Conservation (phyloP, 2,329 filamentous ascomycete species). For the Exophiala sp. region DNA sequence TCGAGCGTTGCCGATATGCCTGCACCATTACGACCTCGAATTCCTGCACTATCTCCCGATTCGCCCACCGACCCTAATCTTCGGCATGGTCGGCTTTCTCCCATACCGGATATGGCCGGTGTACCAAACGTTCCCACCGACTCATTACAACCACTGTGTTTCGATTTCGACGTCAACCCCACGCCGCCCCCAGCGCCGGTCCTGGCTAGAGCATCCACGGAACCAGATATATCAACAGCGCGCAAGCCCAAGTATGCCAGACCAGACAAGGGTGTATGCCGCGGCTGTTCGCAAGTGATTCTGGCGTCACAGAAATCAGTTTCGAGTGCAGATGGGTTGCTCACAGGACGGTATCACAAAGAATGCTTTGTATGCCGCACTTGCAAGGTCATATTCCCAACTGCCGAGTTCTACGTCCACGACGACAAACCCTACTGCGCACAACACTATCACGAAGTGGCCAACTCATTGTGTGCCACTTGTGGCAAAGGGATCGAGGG, state of each 20-base stretch:
- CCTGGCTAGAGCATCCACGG: not conserved
- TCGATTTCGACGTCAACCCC: constrained; percentile 3
- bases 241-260: constrained; percentile 8
- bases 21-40: constrained; percentile 16
- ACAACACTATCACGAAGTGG: constrained; percentile 86
- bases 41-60: constrained; percentile 32
- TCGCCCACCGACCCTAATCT: constrained; percentile 50
- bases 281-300: constrained; percentile 74
- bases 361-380: constrained; percentile 88
- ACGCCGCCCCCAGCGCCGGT: not conserved
- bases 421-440: constrained; percentile 86
- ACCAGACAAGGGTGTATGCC: constrained; percentile 66
- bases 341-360: constrained; percentile 93
- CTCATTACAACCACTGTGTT: constrained; percentile 17
- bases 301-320: constrained; percentile 73
- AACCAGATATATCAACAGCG: not conserved
- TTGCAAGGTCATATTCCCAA: constrained; percentile 76
- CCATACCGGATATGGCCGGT: constrained; percentile 25
- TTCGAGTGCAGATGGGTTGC: constrained; percentile 84
- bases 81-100: constrained; percentile 38
- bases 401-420: constrained; percentile 88
- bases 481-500: constrained; percentile 89
- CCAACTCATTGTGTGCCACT: constrained; percentile 75
- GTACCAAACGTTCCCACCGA: constrained; percentile 8
- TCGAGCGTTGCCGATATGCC: constrained; percentile 34